phyloP scores from a whole-genome alignment of 75 land plant species.

The Cryptomeria japonica region DNA sequence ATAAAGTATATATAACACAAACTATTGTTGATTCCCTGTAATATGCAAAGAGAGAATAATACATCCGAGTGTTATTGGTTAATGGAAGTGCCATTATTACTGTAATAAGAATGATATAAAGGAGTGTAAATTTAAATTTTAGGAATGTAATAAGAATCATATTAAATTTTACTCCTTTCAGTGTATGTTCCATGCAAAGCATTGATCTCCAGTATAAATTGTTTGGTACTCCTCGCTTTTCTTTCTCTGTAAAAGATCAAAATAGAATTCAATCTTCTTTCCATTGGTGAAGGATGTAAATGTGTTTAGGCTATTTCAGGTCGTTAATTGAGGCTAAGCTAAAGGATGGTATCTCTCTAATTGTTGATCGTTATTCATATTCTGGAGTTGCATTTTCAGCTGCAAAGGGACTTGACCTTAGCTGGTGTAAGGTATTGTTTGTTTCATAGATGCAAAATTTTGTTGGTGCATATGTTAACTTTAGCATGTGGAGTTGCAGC shows the following conservation, averaged over 20 bases:
- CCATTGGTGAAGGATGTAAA: not conserved
- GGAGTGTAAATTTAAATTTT: too few relatives aligned
- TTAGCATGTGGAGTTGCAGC: not conserved
- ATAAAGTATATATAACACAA: too few relatives aligned
- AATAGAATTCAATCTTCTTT: not conserved
- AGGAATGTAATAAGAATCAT: too few relatives aligned
- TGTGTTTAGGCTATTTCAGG: slow-evolving; percentile 32
- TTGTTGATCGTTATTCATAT: slow-evolving; percentile 92
- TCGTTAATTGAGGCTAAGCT: slow-evolving; percentile 77
- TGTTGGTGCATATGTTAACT: not conserved
- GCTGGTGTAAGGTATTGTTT: slow-evolving; percentile 82
- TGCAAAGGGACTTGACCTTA: slow-evolving; percentile 89
- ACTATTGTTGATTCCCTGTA: too few relatives aligned
- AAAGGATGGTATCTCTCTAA: slow-evolving; percentile 68
- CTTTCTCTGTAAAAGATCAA: not conserved
- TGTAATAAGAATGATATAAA: too few relatives aligned
- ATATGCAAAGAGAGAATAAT: too few relatives aligned
- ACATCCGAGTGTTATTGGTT: too few relatives aligned
- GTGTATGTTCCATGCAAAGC: not conserved
- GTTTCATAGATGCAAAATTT: not conserved
- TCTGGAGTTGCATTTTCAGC: slow-evolving; percentile 97
- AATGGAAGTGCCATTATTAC: too few relatives aligned
- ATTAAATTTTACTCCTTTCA: not conserved
- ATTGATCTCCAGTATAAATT: not conserved
- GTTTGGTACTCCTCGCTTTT: not conserved